phyloP scores from a whole-genome alignment of 1,284 basidiomycete species.

The Ustilago esculenta region DNA sequence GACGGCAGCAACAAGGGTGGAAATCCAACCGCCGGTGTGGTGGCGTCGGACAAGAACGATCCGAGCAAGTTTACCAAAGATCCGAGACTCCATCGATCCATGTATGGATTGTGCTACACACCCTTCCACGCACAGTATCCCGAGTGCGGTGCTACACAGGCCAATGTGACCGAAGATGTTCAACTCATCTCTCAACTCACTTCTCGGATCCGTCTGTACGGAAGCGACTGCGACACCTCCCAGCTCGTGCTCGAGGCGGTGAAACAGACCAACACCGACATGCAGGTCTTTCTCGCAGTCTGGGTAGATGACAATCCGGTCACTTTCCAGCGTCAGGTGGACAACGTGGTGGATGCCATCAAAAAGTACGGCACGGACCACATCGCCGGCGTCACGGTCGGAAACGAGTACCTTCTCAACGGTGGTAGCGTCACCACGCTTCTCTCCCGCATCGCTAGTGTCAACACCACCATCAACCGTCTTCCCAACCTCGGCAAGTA shows the following conservation, averaged over 20 bases:
- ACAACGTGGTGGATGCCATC: conserved; percentile 76
- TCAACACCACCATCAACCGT: conserved; percentile 72
- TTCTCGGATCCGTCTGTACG: conserved; percentile 61
- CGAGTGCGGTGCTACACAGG: conserved; percentile 68
- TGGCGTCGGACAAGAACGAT: conserved; percentile 71
- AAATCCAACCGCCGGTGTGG: conserved; percentile 24
- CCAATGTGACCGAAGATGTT: conserved; percentile 70
- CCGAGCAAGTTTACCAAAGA: conserved; percentile 76
- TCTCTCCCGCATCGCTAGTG: conserved; percentile 74
- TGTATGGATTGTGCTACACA: conserved; percentile 69
- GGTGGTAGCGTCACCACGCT: conserved; percentile 68
- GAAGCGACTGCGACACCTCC: conserved; percentile 72
- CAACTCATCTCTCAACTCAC: conserved; percentile 68
- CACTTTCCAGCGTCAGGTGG: conserved; percentile 79
- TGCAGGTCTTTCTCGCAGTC: conserved; percentile 86
- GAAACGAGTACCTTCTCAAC: conserved; percentile 67
- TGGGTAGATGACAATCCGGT: conserved; percentile 75
- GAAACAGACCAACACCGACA: conserved; percentile 84
- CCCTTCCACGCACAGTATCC: conserved; percentile 63
- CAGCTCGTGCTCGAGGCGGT: conserved; percentile 78
- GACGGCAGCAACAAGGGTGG: not conserved
- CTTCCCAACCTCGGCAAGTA: conserved; percentile 67
- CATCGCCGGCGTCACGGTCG: conserved; percentile 78
- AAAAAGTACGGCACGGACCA: conserved; percentile 81
- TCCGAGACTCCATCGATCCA: conserved; percentile 73